Percentiles rank a stretch among this genome's conserved stretches.
These are phyloP conservation scores for Magnaporthales sp. DNA, from an alignment of 2,329 filamentous ascomycete species.

Conservation along the genomic window DNA sequence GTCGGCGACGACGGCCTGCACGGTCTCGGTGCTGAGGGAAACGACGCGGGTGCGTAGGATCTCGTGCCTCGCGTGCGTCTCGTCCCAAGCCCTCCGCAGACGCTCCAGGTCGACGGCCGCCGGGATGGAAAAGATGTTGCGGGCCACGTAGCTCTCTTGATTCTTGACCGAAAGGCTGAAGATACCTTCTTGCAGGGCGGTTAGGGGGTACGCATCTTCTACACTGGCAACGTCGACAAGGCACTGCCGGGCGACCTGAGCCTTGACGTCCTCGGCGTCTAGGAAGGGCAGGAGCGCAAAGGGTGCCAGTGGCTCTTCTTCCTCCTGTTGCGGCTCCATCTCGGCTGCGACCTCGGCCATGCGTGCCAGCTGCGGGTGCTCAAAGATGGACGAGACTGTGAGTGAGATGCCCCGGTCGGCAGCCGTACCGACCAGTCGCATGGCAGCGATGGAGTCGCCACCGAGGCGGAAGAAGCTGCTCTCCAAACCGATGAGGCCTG, in stretches of 20 bases:
- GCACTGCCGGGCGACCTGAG: not conserved
- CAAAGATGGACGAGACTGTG: constrained; percentile 48
- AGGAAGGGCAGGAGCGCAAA: not conserved
- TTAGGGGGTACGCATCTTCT: constrained; percentile 14
- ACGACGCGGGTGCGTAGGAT: constrained; percentile 2
- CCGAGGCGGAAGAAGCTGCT: constrained; percentile 54
- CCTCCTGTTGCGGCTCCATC: not conserved
- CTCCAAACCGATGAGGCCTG: constrained; percentile 40
- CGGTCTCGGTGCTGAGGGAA: not conserved
- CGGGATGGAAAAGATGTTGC: constrained; percentile 4
- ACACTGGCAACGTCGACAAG: constrained; percentile 3
- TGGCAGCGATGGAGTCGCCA: constrained; percentile 51
- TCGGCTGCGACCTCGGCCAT: constrained; percentile 33
- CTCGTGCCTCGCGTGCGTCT: too few species aligned
- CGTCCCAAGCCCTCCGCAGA: not conserved
- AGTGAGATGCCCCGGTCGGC: constrained; percentile 37
- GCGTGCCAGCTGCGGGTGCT: constrained; percentile 36
- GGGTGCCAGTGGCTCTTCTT: not conserved
- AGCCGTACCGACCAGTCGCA: constrained; percentile 50
- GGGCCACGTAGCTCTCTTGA: constrained; percentile 6
- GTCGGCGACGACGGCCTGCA: not conserved
- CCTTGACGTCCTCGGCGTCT: not conserved
- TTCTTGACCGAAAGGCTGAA: constrained; percentile 10
- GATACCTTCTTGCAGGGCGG: constrained; percentile 15
- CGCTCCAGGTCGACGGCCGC: not conserved